Conservation (phyloP, 1,284 basidiomycete genomes). For the Takashimella tepidaria region DNA sequence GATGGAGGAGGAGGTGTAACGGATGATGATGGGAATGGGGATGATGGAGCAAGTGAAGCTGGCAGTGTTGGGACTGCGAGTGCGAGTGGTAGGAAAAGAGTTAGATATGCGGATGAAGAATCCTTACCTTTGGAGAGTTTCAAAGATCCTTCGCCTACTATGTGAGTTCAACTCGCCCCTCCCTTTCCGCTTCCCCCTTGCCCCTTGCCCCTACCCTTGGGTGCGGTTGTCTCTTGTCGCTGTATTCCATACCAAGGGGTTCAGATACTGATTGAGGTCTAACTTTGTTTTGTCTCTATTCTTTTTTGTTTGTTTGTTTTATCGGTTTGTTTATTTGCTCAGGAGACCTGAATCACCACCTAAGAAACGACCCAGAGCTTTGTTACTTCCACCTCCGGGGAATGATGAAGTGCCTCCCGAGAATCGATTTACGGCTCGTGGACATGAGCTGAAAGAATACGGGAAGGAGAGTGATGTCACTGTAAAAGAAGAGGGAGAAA, state of each 20-base stretch:
- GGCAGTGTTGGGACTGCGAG: conserved; percentile 9
- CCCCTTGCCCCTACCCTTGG: too few relatives aligned
- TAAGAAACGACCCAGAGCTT: conserved; percentile 19
- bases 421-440: conserved; percentile 13
- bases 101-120: conserved; percentile 37
- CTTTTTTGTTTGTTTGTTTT: background rate
- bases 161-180: conserved; percentile 5
- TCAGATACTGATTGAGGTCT: too few relatives aligned
- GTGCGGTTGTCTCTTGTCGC: too few relatives aligned
- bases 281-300: background rate
- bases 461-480: too few relatives aligned
- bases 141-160: conserved; percentile 28
- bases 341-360: conserved; percentile 10
- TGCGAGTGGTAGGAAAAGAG: conserved; percentile 29
- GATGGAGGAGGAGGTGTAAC: conserved; percentile 28
- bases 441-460: background rate
- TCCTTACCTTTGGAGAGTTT: conserved; percentile 26
- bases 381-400: conserved; percentile 13
- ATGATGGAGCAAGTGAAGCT: conserved; percentile 38
- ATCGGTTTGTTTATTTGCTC: background rate
- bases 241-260: too few relatives aligned
- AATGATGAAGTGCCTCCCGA: conserved; percentile 14
- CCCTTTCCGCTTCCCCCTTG: background rate
- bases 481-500: too few relatives aligned
- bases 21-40: conserved; percentile 12